A percentile compares a stretch with the other conserved stretches of the same genome.
phyloP scores from a whole-genome alignment of 257 asterid genomes.

The Ehretia macrophylla region DNA sequence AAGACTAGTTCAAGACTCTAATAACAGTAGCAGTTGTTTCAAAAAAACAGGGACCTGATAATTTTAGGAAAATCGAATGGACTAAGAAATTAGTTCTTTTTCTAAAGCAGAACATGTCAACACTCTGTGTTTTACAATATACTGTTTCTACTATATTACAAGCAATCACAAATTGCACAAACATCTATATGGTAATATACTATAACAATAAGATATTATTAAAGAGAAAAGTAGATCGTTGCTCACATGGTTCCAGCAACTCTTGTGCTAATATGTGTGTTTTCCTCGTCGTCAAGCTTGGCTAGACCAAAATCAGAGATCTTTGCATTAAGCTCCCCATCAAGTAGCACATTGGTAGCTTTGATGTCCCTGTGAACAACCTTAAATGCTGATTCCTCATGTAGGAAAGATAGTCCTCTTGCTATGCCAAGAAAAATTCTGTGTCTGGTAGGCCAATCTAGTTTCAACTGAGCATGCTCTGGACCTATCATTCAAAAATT shows the following conservation, averaged over 20 bases:
- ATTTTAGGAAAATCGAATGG: no score
- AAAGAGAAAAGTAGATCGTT: conserved; percentile 57
- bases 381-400: conserved; percentile 45
- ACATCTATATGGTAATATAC: conserved; percentile 4
- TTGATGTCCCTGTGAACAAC: conserved; percentile 59
- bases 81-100: no score
- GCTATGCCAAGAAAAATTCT: conserved; percentile 53
- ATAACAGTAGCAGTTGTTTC: no score
- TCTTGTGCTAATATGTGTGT: not conserved
- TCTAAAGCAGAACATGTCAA: no score
- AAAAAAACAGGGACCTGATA: no score
- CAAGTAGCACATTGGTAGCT: conserved; percentile 55
- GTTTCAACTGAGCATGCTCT: conserved; percentile 32
- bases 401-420: conserved; percentile 24
- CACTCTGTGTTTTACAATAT: no score
- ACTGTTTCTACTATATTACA: no score
- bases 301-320: conserved; percentile 2
- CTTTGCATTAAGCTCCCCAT: conserved; percentile 37
- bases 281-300: conserved; percentile 2
- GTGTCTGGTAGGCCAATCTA: conserved; percentile 45
- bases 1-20: no score
- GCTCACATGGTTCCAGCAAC: conserved; percentile 25
- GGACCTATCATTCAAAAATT: not conserved
- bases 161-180: no score
- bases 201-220: conserved; percentile 51